A percentile compares a stretch with the other conserved stretches of the same genome.
Evolutionary conservation across 495 filamentous ascomycete species (phyloP).

Genomic region (Penicillium ochrochloron): DNA sequence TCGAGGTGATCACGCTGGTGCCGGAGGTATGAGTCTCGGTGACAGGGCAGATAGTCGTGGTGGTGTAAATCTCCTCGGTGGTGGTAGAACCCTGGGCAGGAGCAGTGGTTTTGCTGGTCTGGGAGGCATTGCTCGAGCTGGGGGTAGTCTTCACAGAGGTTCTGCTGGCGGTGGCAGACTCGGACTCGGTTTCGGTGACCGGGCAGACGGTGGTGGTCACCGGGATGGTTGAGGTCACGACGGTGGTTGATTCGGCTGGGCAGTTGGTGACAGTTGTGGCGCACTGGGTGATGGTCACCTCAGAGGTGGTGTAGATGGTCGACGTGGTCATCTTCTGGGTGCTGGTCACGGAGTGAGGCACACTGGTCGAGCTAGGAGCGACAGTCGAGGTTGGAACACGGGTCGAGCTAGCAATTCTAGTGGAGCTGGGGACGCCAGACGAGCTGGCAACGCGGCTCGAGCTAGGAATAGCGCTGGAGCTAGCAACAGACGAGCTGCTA

Average conservation of each 20-base stretch:
- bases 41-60: slow-evolving; percentile 11
- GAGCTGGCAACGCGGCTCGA: background rate
- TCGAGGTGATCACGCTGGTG: background rate
- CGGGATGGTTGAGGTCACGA: slow-evolving; percentile 61
- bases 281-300: slow-evolving; percentile 62
- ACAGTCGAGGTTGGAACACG: background rate
- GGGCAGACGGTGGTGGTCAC: slow-evolving; percentile 36
- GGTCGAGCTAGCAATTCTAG: background rate
- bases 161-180: background rate
- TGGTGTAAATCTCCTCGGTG: slow-evolving; percentile 1
- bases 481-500: background rate
- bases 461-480: background rate
- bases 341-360: slow-evolving; percentile 20
- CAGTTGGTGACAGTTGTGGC: slow-evolving; percentile 62
- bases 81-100: background rate
- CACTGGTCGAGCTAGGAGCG: background rate
- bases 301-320: slow-evolving; percentile 61
- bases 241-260: slow-evolving; percentile 52
- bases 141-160: no score
- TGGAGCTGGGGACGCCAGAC: background rate
- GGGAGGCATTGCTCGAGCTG: no score
- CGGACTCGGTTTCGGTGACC: slow-evolving; percentile 7
- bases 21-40: slow-evolving; percentile 8
- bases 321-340: slow-evolving; percentile 53
- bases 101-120: background rate